Conservation (phyloP, 2,329 filamentous ascomycete species). For the Aspergillus tubingensis region DNA sequence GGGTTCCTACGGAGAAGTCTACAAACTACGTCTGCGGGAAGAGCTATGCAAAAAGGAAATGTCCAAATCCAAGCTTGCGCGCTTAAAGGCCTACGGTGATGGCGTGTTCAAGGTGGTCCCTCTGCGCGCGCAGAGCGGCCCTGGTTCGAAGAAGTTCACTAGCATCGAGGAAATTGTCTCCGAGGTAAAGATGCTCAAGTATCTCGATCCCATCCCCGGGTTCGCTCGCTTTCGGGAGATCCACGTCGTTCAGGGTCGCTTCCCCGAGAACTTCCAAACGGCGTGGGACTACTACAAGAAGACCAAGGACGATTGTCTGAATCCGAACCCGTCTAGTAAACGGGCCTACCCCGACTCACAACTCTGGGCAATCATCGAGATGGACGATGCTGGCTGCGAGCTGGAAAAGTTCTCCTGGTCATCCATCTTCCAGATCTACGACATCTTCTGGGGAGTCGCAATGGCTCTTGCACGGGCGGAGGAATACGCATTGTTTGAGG, state of each 20-base stretch:
- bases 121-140: slow-evolving; percentile 43
- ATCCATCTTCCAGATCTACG: slow-evolving; percentile 56
- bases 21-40: slow-evolving; percentile 53
- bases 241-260: slow-evolving; percentile 59
- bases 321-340: slow-evolving; percentile 59
- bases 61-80: slow-evolving; percentile 41
- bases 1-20: slow-evolving; percentile 67
- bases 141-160: slow-evolving; percentile 46
- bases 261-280: slow-evolving; percentile 53
- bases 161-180: slow-evolving; percentile 53
- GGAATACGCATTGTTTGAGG: slow-evolving; percentile 60
- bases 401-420: slow-evolving; percentile 50
- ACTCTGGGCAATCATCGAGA: slow-evolving; percentile 65
- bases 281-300: slow-evolving; percentile 46
- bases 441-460: slow-evolving; percentile 68
- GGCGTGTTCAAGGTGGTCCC: slow-evolving; percentile 54
- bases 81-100: slow-evolving; percentile 41
- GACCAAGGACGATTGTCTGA: slow-evolving; percentile 50
- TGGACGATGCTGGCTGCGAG: slow-evolving; percentile 65
- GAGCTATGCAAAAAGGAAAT: slow-evolving; percentile 37
- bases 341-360: slow-evolving; percentile 57
- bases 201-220: slow-evolving; percentile 61
- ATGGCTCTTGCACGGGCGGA: slow-evolving; percentile 64
- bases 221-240: slow-evolving; percentile 64
- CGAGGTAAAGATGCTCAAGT: slow-evolving; percentile 56